phyloP scores from a whole-genome alignment of 768 basidiomycete species.

The Gloeostereum incarnatum region DNA sequence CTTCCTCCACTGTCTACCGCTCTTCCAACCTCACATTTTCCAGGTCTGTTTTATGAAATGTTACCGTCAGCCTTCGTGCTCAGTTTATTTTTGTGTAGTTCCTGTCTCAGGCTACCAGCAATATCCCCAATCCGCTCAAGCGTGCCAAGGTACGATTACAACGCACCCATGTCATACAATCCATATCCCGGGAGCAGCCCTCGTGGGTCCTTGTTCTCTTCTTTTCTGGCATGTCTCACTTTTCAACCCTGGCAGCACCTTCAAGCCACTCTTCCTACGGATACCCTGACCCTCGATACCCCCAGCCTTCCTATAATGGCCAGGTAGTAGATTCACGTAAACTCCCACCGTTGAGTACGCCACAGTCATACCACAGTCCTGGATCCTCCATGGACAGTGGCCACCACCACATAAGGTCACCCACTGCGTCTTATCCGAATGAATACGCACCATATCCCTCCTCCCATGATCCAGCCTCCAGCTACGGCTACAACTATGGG shows the following conservation, averaged over 20 bases:
- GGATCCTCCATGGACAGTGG: conserved; percentile 25
- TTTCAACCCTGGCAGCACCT: conserved; percentile 3
- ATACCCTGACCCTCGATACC: conserved; percentile 10
- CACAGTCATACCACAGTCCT: conserved; percentile 11
- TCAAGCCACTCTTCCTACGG: conserved; percentile 25
- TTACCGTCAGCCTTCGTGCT: conserved; percentile 35
- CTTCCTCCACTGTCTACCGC: conserved; percentile 79
- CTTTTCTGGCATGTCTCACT: background rate
- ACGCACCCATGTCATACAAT: conserved; percentile 35
- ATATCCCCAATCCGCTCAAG: conserved; percentile 60
- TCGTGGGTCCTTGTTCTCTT: conserved; percentile 22
- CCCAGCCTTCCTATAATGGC: conserved; percentile 19
- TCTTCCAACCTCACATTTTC: conserved; percentile 84
- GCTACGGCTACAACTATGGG: conserved; percentile 7
- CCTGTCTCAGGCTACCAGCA: conserved; percentile 48
- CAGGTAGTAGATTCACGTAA: conserved; percentile 29
- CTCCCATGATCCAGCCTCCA: conserved; percentile 13
- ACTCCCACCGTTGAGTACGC: conserved; percentile 27
- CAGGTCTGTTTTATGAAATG: conserved; percentile 69
- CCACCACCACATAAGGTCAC: conserved; percentile 44
- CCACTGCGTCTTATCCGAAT: conserved; percentile 51
- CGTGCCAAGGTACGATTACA: conserved; percentile 55
- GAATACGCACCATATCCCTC: conserved; percentile 41
- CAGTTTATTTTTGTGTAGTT: conserved; percentile 53
- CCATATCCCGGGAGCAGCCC: conserved; percentile 27